Base-by-base conservation (phyloP, 2,329 filamentous ascomycete species). In the Pseudovirgaria hyperparasitica region DNA sequence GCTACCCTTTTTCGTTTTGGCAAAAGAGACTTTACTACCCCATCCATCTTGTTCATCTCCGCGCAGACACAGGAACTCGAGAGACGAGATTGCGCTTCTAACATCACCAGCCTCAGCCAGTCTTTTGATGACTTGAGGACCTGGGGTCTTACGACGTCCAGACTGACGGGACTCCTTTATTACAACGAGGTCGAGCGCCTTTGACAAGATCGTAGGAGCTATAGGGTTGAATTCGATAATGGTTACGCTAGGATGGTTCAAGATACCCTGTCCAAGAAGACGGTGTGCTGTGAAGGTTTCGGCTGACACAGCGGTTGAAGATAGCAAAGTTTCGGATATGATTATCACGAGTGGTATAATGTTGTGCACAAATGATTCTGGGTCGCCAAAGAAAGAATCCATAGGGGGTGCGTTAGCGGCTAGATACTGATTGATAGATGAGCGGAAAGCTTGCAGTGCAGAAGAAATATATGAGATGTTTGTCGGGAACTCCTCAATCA, bases 241-340 rank as follows among this genome's bases (percentile, higher is more conserved):
- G 6, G 71, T 73, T 2, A 84, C 75, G 9, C 76, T 76, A 1
- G 82, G 76, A 52, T 96, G 85, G 22, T 78, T 74, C 9, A 84
- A 65, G 22, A 98, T 80, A 37, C 90, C 81, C 0, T 85, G 77
- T 0, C 92, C 90, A 3, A 98, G 70, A 11, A 98, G 59, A 14
- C 86, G 74, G 57, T 96, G 82, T 0, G 84, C 84, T 1, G 90
- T 98, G 43, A 96, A 85, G 52, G 82, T 94, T 46, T 96, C 86
- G 9, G 82, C 75, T 7, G 80, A 75, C 2, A 85, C 78, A 3
- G 82, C 86, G 6, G 76, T 85, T 2, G 85, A 90, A 1, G 82
- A 87, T 10, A 93, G 59, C 9, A 92, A 62, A 0, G 84, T 92
- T 53, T 98, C 90, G 1, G 90, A 94, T 26, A 98, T 74, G 31